phyloP scores from a whole-genome alignment of 768 basidiomycete species.

The Boletus edulis region DNA sequence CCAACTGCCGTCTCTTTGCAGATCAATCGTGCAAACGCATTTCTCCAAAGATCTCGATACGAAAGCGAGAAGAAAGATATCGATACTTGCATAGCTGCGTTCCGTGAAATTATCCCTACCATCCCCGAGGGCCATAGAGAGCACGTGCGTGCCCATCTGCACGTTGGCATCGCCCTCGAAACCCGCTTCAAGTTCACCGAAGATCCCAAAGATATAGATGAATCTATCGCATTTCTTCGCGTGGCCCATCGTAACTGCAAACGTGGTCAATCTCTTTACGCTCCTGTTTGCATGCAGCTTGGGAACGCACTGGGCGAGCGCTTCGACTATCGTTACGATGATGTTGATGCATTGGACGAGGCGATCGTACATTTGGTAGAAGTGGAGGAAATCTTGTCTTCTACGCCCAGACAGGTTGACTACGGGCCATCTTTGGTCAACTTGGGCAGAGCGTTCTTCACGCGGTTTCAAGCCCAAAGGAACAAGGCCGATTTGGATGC shows the following conservation, averaged over 20 bases:
- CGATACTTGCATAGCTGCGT: conserved; percentile 4
- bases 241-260: conserved; percentile 10
- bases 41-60: conserved; percentile 9
- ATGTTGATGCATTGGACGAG: conserved; percentile 21
- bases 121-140: conserved; percentile 13
- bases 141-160: conserved; percentile 2
- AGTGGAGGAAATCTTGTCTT: conserved; percentile 13
- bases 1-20: conserved; percentile 1
- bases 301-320: conserved; percentile 14
- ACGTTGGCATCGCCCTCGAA: conserved; percentile 19
- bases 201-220: conserved; percentile 20
- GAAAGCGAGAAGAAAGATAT: conserved; percentile 10
- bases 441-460: conserved; percentile 10
- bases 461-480: conserved; percentile 14
- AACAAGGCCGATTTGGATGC: conserved; percentile 11
- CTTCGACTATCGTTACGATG: conserved; percentile 3
- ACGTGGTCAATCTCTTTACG: conserved; percentile 7
- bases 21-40: conserved; percentile 13
- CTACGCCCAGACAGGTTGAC: background rate
- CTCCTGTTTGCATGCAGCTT: conserved; percentile 10
- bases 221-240: conserved; percentile 17
- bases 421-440: conserved; percentile 8
- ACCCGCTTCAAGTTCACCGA: conserved; percentile 9
- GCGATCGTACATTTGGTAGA: conserved; percentile 22
- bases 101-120: conserved; percentile 11